Evolutionary conservation across 306 rosid genomes (phyloP).

Genomic region (Cucumis cinereus): DNA sequence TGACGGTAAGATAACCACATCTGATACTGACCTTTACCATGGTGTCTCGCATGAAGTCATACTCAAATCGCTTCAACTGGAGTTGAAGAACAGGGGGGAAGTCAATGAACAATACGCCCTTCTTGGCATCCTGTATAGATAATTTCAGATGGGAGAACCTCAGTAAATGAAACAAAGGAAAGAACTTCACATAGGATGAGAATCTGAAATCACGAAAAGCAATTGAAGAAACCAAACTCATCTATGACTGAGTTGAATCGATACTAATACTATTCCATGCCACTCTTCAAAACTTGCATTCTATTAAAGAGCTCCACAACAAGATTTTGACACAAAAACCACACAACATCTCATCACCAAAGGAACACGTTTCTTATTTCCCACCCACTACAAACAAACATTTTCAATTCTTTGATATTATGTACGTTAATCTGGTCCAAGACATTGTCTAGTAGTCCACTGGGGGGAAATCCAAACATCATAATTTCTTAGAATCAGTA

Average conservation of each 20-base stretch:
- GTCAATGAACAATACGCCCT: constrained; percentile 89
- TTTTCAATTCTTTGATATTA: not conserved
- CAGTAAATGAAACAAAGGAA: not conserved
- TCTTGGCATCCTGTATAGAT: constrained; percentile 83
- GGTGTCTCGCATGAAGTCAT: constrained; percentile 92
- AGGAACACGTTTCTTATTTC: not conserved
- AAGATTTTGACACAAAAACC: not conserved
- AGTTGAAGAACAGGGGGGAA: constrained; percentile 99
- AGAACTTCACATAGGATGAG: not conserved
- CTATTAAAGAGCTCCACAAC: not conserved
- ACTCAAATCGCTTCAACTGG: constrained; percentile 93
- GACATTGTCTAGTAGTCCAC: not conserved
- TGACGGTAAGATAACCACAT: not conserved
- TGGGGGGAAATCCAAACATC: not conserved
- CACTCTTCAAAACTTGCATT: not conserved
- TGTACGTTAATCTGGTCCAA: not conserved
- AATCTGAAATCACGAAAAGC: not conserved
- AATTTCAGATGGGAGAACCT: not conserved
- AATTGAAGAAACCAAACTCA: not conserved
- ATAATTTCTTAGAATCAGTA: not conserved
- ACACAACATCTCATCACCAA: not conserved
- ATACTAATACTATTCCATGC: not conserved
- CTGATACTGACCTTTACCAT: constrained; percentile 83
- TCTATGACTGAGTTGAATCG: not conserved
- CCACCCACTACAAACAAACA: not conserved